Base-by-base conservation (phyloP, 2,329 filamentous ascomycete species). In the Incumbomyces delicatus region DNA sequence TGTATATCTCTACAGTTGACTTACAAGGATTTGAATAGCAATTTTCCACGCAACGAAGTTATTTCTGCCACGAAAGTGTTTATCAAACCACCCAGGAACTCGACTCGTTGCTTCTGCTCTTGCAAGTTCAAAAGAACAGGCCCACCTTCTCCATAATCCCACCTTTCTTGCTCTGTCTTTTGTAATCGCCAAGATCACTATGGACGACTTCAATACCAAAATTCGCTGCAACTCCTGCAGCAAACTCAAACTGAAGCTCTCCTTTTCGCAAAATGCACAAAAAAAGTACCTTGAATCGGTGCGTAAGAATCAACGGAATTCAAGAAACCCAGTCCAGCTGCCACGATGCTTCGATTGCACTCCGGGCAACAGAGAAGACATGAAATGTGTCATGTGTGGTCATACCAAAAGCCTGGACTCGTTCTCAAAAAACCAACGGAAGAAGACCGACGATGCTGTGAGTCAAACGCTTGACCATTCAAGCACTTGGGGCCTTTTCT, bases 361-460 rank as follows among this genome's bases (percentile, higher is more conserved):
- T 22, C n/a, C 27, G 2, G 10, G 2, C 5, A 20, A 14, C 16
- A 13, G 33, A n/a, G 14, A 38, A 12, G 75, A 78, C 53, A 55
- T 77, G 22, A 61, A 63, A 7, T 79, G 76, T 53, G 57, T 53
- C 29, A 60, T 68, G 32, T 79, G 76, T 55, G 58, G 64, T 16
- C 56, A 65, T 47, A 65, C 60, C 1, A 75, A 75, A 53, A 61
- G 65, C 0, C 47, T 76, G 2, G 67, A 72, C 5, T 61, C 63
- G 0, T 80, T 77, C 52, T 67, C 70, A 14, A 77, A 74, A 51
- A 53, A 53, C 6, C 70, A 75, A 60, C 65, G 74, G 12, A 61
- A 57, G 22, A 66, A 69, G 34, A 64, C 66, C 1, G 73, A 72
- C 47, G 57, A 54, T 33, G 68, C 67, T 20, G 73, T 74, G 67